These are phyloP conservation scores for Carpinus viminea DNA, from an alignment of 306 rosid species.

Conservation along the genomic window DNA sequence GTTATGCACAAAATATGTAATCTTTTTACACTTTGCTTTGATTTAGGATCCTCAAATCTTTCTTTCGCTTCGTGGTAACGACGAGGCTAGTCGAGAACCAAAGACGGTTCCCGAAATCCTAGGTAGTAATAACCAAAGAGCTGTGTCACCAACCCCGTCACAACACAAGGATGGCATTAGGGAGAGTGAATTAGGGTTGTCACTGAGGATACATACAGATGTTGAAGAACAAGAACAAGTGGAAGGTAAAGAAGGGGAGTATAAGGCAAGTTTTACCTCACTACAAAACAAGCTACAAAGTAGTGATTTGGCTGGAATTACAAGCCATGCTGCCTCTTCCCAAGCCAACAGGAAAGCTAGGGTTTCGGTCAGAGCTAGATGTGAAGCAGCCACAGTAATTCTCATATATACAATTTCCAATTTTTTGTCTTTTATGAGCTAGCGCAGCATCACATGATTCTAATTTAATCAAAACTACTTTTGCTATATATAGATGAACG, in stretches of 20 bases:
- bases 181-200: conserved; percentile 63
- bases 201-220: conserved; percentile 60
- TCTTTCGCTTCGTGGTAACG: conserved; percentile 49
- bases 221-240: conserved; percentile 28
- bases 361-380: conserved; percentile 96
- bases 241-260: conserved; percentile 18
- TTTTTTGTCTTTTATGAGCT: no score
- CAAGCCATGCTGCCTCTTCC: conserved; percentile 41
- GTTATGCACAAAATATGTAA: neutral
- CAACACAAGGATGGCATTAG: conserved; percentile 25
- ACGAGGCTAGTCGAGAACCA: conserved; percentile 29
- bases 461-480: neutral
- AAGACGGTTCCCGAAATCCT: conserved; percentile 29
- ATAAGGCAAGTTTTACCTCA: conserved; percentile 18
- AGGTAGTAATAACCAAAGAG: conserved; percentile 27
- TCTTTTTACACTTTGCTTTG: conserved; percentile 10
- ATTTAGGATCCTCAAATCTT: conserved; percentile 54
- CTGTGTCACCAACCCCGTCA: conserved; percentile 26
- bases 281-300: conserved; percentile 52
- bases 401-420: no score
- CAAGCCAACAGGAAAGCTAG: conserved; percentile 83
- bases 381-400: conserved; percentile 71
- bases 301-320: conserved; percentile 31
- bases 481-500: conserved; percentile 62
- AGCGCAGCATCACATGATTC: neutral